Evolutionary conservation across 306 rosid species (phyloP).

Genomic region (Ormosia semicastrata): DNA sequence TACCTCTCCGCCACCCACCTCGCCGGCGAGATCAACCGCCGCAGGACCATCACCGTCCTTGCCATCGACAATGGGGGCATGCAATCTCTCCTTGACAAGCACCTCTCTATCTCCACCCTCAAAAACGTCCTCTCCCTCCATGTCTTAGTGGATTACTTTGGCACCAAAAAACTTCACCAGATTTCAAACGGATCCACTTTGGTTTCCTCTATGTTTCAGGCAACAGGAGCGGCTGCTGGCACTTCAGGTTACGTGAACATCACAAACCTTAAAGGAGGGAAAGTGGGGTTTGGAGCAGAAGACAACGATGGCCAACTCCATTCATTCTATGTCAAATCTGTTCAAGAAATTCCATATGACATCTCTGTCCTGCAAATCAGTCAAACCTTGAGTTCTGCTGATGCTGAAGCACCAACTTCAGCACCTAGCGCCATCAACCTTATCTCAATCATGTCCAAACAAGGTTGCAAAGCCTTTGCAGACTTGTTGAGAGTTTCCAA

Average conservation of each 20-base stretch:
- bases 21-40: constrained; percentile 87
- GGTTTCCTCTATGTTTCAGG: constrained; percentile 71
- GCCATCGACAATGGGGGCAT: constrained; percentile 88
- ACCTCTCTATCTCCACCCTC: constrained; percentile 56
- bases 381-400: constrained; percentile 69
- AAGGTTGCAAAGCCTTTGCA: constrained; percentile 85
- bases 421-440: constrained; percentile 65
- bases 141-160: constrained; percentile 84
- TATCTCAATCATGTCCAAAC: constrained; percentile 62
- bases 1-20: constrained; percentile 89
- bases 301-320: constrained; percentile 59
- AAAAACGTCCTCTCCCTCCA: constrained; percentile 88
- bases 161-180: constrained; percentile 87
- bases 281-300: constrained; percentile 74
- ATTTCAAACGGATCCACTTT: constrained; percentile 69
- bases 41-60: constrained; percentile 89
- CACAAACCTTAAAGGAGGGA: constrained; percentile 75
- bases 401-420: constrained; percentile 86
- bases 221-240: constrained; percentile 73
- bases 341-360: constrained; percentile 64
- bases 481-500: constrained; percentile 56
- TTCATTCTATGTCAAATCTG: constrained; percentile 65
- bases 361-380: constrained; percentile 81
- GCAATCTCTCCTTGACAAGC: constrained; percentile 64
- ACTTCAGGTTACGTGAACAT: constrained; percentile 87